These are phyloP conservation scores for Aegilops sharonensis DNA, from an alignment of 176 grass and related monocot species.

Conservation along the genomic window DNA sequence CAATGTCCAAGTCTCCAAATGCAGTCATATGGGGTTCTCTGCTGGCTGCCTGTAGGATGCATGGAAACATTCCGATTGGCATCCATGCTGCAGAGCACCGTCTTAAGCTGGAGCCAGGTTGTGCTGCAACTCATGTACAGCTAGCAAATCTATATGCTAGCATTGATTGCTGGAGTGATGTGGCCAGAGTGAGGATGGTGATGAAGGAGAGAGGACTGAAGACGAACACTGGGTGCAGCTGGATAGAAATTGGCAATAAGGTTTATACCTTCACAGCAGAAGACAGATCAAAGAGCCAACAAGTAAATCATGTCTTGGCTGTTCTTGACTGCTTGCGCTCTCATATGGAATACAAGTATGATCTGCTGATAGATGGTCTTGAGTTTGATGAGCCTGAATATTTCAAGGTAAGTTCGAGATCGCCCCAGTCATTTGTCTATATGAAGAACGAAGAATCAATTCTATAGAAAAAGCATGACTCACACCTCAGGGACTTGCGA, in stretches of 20 bases:
- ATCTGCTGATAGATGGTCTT: slow-evolving; percentile 21
- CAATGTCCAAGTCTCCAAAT: slow-evolving; percentile 39
- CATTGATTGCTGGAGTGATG: slow-evolving; percentile 40
- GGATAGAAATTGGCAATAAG: slow-evolving; percentile 55
- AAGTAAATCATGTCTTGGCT: slow-evolving; percentile 28
- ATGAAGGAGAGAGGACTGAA: slow-evolving; percentile 50
- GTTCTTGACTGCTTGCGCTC: slow-evolving; percentile 45
- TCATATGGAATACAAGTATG: slow-evolving; percentile 38
- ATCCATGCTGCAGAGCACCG: slow-evolving; percentile 48
- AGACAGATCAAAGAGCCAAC: slow-evolving; percentile 38
- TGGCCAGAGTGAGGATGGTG: slow-evolving; percentile 50
- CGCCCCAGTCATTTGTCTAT: background rate
- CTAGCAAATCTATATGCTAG: slow-evolving; percentile 58
- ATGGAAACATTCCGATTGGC: slow-evolving; percentile 28
- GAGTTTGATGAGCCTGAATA: slow-evolving; percentile 12
- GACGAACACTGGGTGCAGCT: slow-evolving; percentile 54
- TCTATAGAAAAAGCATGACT: background rate
- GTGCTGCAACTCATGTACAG: slow-evolving; percentile 50
- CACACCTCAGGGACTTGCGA: background rate
- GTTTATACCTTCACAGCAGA: slow-evolving; percentile 49
- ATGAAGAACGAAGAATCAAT: background rate
- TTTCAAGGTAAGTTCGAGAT: background rate
- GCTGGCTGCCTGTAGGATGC: slow-evolving; percentile 47
- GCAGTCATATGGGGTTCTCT: slow-evolving; percentile 61
- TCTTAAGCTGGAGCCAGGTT: slow-evolving; percentile 54